Conservation (phyloP, 306 rosid species). For the Boehmeria nivea region DNA sequence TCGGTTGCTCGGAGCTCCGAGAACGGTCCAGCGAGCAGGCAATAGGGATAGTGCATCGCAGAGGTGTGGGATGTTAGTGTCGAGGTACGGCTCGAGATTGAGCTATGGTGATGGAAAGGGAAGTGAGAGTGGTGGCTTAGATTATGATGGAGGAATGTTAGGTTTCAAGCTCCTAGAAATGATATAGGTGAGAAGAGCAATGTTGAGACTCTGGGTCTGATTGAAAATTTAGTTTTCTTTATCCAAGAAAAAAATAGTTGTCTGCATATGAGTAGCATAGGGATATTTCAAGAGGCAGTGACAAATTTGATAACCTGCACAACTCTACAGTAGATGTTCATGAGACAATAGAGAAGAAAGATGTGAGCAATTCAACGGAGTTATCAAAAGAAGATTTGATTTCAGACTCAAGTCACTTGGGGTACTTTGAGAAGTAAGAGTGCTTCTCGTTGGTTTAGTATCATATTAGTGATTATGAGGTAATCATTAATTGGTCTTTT, state of each 20-base stretch:
- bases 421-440: no score
- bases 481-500: no score
- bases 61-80: no score
- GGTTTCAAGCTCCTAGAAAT: constrained; percentile 26
- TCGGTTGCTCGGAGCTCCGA: no score
- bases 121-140: no score
- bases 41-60: no score
- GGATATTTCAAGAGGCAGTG: constrained; percentile 30
- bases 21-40: no score
- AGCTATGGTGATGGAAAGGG: no score
- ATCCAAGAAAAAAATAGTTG: constrained; percentile 29
- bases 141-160: no score
- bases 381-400: constrained; percentile 38
- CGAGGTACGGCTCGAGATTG: no score
- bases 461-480: no score
- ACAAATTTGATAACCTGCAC: constrained; percentile 28
- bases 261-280: constrained; percentile 28
- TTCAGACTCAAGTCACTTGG: constrained; percentile 53
- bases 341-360: constrained; percentile 36
- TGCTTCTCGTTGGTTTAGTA: no score
- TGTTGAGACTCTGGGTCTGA: constrained; percentile 29
- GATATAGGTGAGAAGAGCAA: constrained; percentile 33
- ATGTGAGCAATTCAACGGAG: constrained; percentile 31
- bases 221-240: constrained; percentile 34
- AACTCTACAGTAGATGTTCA: constrained; percentile 24